Percentiles rank a stretch among this genome's conserved stretches.
Evolutionary conservation across 371 early-diverging fungal species (phyloP).

Genomic region (Syncephalis fuscata): DNA sequence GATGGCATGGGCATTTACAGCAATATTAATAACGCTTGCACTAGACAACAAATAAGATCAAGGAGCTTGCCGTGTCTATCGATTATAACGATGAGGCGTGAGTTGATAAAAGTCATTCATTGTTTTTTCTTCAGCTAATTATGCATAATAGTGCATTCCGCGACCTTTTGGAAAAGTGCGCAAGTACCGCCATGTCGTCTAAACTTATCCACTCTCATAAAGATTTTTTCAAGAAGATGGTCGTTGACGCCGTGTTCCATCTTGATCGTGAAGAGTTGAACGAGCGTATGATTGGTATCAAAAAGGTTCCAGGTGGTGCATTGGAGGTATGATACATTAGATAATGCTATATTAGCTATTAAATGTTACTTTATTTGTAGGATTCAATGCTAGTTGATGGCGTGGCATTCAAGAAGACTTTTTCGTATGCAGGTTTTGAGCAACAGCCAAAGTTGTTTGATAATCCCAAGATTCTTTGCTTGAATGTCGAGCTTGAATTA

Average conservation of each 20-base stretch:
- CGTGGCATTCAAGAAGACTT: conserved; percentile 99
- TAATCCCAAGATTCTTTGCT: conserved; percentile 85
- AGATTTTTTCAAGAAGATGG: conserved; percentile 97
- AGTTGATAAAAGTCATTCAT: conserved; percentile 7
- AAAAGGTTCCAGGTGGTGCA: conserved; percentile 96
- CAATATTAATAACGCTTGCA: not conserved
- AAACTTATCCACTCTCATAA: conserved; percentile 96
- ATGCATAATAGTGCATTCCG: conserved; percentile 51
- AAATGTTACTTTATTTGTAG: not conserved
- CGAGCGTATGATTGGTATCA: conserved; percentile 93
- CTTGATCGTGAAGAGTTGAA: conserved; percentile 87
- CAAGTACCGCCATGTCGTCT: conserved; percentile 96
- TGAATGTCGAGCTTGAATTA: conserved; percentile 98
- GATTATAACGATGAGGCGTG: conserved; percentile 58
- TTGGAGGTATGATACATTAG: conserved; percentile 52
- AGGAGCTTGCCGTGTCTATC: conserved; percentile 65
- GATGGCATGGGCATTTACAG: not conserved
- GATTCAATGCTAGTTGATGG: conserved; percentile 95
- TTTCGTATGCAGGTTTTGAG: conserved; percentile 99
- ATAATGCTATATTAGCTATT: too few relatives aligned
- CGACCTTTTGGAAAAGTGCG: conserved; percentile 87
- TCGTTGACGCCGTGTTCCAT: conserved; percentile 91
- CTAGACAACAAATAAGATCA: conserved; percentile 68
- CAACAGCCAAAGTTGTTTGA: conserved; percentile 98
- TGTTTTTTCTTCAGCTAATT: not conserved